Percentiles rank a stretch among this genome's conserved stretches.
Conservation (phyloP, 2,329 filamentous ascomycete species). For the Apiospora rasikravindrae region DNA sequence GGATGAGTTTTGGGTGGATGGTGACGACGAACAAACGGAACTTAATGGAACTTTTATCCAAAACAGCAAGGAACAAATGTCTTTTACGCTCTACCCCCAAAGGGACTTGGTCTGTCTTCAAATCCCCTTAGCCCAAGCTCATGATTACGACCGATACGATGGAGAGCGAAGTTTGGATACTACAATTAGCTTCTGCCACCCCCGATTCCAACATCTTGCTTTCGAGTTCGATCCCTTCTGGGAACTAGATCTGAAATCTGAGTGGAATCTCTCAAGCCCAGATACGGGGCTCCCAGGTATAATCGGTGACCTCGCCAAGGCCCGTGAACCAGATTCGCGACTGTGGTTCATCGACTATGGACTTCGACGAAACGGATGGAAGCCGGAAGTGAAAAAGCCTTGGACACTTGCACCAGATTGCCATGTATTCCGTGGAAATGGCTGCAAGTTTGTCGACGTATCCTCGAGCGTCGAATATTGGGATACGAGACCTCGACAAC, state of each 20-base stretch:
- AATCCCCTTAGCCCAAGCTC: neutral
- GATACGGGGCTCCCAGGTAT: neutral
- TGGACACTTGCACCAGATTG: neutral
- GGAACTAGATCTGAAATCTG: neutral
- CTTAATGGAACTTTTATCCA: neutral
- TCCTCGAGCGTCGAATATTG: neutral
- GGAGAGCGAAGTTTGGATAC: neutral
- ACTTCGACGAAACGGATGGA: neutral
- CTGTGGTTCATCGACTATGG: neutral
- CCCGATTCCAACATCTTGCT: neutral
- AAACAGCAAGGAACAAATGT: neutral
- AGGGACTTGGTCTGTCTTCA: neutral
- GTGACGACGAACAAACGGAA: neutral
- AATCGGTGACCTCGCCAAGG: neutral
- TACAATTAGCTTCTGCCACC: neutral
- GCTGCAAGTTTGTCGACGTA: neutral
- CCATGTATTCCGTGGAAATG: neutral
- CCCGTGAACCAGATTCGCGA: neutral
- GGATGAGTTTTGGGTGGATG: fast-evolving
- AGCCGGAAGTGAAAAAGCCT: neutral
- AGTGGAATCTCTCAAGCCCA: neutral
- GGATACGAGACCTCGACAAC: neutral
- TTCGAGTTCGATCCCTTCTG: neutral
- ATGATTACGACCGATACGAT: neutral
- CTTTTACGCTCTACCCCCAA: neutral